phyloP scores from a whole-genome alignment of 1,284 basidiomycete genomes.

The Abortiporus biennis region DNA sequence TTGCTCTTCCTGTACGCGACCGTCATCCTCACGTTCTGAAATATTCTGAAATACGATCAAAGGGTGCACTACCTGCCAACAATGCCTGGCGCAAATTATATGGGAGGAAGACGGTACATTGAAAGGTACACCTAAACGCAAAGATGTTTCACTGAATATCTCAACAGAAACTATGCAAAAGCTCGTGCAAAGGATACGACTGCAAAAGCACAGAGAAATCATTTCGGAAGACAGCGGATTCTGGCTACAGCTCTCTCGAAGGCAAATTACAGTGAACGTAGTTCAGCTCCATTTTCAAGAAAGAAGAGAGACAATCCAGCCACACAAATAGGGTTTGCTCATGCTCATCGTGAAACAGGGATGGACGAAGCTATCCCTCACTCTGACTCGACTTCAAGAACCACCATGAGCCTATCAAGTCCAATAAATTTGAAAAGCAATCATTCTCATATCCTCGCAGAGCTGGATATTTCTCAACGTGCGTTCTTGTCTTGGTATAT shows the following conservation, averaged over 20 bases:
- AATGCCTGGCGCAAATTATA: constrained; percentile 56
- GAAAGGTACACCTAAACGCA: not conserved
- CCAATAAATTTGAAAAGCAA: not conserved
- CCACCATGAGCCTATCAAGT: too few species aligned
- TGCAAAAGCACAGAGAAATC: constrained; percentile 42
- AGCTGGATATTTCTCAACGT: constrained; percentile 21
- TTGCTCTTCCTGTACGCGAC: not conserved
- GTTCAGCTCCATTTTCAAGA: not conserved
- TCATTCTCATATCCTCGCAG: constrained; percentile 15
- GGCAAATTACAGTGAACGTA: not conserved
- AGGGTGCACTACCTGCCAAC: too few species aligned
- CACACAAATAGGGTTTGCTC: constrained; percentile 19
- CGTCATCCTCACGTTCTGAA: not conserved
- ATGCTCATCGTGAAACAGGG: constrained; percentile 13
- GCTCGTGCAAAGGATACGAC: constrained; percentile 44
- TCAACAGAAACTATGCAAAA: constrained; percentile 46
- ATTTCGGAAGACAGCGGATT: constrained; percentile 51
- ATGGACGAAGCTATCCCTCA: not conserved
- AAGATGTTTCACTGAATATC: not conserved
- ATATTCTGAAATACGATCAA: not conserved
- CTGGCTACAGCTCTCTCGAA: constrained; percentile 32
- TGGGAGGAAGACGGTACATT: constrained; percentile 50
- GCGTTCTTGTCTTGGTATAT: constrained; percentile 10
- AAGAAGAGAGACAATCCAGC: not conserved
- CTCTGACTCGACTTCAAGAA: too few species aligned